Evolutionary conservation across 2,329 filamentous ascomycete species (phyloP).

Genomic region (Botrytis byssoidea): DNA sequence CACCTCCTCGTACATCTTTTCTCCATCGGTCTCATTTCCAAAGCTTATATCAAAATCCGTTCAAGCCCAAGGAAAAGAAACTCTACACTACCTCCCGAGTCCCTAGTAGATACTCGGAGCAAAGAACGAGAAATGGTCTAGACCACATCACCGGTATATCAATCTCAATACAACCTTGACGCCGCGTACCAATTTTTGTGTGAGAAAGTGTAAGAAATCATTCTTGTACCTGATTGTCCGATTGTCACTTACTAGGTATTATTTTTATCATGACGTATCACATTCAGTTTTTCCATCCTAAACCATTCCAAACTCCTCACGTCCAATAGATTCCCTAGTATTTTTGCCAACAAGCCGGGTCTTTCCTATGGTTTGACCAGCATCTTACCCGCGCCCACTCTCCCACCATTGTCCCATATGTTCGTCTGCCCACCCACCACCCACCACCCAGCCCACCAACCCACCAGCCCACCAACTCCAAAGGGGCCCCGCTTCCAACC

Average conservation of each 20-base stretch:
- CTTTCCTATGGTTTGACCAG: conserved; percentile 11
- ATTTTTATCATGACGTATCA: conserved; percentile 10
- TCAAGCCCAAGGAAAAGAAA: not conserved
- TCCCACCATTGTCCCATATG: not conserved
- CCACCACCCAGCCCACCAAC: not conserved
- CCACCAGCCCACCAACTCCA: conserved; percentile 2
- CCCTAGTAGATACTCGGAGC: not conserved
- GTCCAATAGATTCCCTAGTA: not conserved
- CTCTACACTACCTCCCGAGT: not conserved
- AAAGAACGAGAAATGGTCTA: not conserved
- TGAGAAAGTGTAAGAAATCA: not conserved
- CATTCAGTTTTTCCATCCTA: not conserved
- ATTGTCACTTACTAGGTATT: not conserved
- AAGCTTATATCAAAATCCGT: not conserved
- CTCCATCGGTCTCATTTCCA: not conserved
- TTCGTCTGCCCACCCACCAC: not conserved
- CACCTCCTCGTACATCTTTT: not conserved
- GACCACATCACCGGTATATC: not conserved
- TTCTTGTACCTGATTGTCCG: not conserved
- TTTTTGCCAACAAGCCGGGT: not conserved
- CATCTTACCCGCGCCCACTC: conserved; percentile 9
- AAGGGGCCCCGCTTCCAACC: conserved; percentile 19
- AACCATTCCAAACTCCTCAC: not conserved
- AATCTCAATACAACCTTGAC: not conserved
- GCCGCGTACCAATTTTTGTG: not conserved